These are phyloP conservation scores for Diaporthe citrichinensis DNA, from an alignment of 2,329 filamentous ascomycete genomes.

Conservation along the genomic window DNA sequence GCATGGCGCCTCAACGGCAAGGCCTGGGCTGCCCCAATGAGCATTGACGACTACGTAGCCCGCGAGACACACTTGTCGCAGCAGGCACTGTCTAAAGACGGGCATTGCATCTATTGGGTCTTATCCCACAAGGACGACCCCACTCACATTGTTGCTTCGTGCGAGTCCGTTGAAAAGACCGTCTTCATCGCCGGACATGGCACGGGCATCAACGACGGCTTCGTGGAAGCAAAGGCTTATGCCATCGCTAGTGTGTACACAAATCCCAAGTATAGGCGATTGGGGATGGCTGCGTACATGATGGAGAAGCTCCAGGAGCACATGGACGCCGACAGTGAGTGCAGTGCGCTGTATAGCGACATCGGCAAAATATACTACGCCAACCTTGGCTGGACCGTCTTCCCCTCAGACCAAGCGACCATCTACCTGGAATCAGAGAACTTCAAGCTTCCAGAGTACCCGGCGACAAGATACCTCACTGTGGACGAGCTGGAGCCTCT, in stretches of 20 bases:
- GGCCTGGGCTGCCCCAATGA: conserved; percentile 50
- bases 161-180: conserved; percentile 48
- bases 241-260: conserved; percentile 55
- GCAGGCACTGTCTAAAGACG: conserved; percentile 46
- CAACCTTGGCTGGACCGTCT: conserved; percentile 53
- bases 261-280: conserved; percentile 50
- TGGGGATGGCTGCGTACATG: conserved; percentile 54
- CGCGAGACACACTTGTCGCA: conserved; percentile 48
- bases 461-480: conserved; percentile 45
- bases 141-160: conserved; percentile 52
- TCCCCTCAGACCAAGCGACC: conserved; percentile 51
- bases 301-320: conserved; percentile 50
- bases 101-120: conserved; percentile 50
- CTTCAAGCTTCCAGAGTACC: conserved; percentile 43
- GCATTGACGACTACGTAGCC: conserved; percentile 48
- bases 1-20: conserved; percentile 51
- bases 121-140: conserved; percentile 49
- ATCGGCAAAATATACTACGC: conserved; percentile 51
- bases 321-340: conserved; percentile 53
- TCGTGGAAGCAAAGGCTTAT: conserved; percentile 48
- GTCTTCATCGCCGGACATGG: conserved; percentile 47
- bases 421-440: conserved; percentile 47
- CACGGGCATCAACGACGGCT: conserved; percentile 43
- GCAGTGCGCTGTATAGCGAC: conserved; percentile 55
- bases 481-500: conserved; percentile 45